A percentile compares a stretch with the other conserved stretches of the same genome.
phyloP scores from a whole-genome alignment of 2,329 filamentous ascomycete genomes.

The Grosmannia serpens region DNA sequence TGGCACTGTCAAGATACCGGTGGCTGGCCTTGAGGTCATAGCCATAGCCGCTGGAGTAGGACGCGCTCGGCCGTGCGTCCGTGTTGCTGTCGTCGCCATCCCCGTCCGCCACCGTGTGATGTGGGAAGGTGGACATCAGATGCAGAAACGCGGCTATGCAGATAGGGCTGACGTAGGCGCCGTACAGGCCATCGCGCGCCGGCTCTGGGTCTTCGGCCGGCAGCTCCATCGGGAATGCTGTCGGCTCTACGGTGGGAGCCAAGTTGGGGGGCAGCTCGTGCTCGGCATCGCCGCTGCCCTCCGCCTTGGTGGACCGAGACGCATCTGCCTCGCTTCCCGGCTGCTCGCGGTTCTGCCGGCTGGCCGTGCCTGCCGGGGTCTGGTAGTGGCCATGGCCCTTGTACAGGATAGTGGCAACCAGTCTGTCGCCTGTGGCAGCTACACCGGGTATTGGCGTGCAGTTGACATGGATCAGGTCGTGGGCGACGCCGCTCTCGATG shows the following conservation, averaged over 20 bases:
- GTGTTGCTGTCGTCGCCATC: neutral
- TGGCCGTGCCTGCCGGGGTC: slow-evolving; percentile 2
- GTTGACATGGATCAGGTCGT: slow-evolving; percentile 52
- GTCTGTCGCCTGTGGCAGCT: slow-evolving; percentile 28
- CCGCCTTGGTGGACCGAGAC: too few relatives aligned
- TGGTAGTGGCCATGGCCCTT: slow-evolving; percentile 26
- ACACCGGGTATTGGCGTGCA: slow-evolving; percentile 42
- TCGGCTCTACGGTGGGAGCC: slow-evolving; percentile 43
- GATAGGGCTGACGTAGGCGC: slow-evolving; percentile 52
- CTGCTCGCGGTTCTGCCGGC: slow-evolving; percentile 10
- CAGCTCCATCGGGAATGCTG: slow-evolving; percentile 19
- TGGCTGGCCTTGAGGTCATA: slow-evolving; percentile 48
- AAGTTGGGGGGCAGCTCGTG: slow-evolving; percentile 38
- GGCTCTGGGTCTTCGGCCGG: slow-evolving; percentile 10
- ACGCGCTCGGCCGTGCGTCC: neutral
- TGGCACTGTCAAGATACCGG: slow-evolving; percentile 50
- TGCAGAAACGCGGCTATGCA: slow-evolving; percentile 56
- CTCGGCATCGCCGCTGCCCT: neutral
- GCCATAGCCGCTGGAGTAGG: slow-evolving; percentile 7
- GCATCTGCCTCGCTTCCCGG: neutral
- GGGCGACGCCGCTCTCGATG: slow-evolving; percentile 49
- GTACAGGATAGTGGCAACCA: slow-evolving; percentile 56
- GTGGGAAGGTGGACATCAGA: slow-evolving; percentile 51
- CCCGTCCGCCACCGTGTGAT: slow-evolving; percentile 30
- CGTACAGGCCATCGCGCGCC: slow-evolving; percentile 53